These are phyloP conservation scores for Penicillium riverlandense DNA, from an alignment of 495 filamentous ascomycete species.

Conservation along the genomic window DNA sequence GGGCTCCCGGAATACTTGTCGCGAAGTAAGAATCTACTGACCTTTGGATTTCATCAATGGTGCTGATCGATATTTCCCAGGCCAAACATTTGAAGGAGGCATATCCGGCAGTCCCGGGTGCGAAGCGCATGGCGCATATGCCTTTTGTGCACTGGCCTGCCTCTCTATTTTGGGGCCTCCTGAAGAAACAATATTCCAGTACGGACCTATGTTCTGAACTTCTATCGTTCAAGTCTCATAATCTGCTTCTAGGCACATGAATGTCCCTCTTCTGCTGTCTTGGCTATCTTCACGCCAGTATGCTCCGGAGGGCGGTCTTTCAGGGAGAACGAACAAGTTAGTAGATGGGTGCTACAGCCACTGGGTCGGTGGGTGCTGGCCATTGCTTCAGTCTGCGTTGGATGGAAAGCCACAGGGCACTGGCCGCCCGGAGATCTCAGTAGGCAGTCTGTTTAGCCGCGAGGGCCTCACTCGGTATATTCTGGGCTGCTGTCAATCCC, in stretches of 20 bases:
- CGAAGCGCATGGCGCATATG: conserved; percentile 95
- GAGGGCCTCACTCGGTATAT: conserved; percentile 86
- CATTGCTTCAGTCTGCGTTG: conserved; percentile 76
- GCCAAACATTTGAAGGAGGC: conserved; percentile 91
- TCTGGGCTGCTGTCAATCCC: conserved; percentile 74
- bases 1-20: conserved; percentile 72
- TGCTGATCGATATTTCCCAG: conserved; percentile 32
- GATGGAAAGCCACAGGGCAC: conserved; percentile 34
- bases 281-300: conserved; percentile 90
- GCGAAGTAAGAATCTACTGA: conserved; percentile 53
- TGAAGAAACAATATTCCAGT: conserved; percentile 60
- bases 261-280: conserved; percentile 66
- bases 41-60: not conserved
- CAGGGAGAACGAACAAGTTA: conserved; percentile 94
- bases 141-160: conserved; percentile 87
- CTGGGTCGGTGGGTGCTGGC: conserved; percentile 94
- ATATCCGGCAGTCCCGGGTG: conserved; percentile 71
- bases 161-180: conserved; percentile 77
- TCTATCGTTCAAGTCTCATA: conserved; percentile 8
- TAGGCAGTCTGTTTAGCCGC: conserved; percentile 62
- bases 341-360: conserved; percentile 98
- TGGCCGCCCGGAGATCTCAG: conserved; percentile 11
- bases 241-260: conserved; percentile 53
- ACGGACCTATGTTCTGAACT: conserved; percentile 11
- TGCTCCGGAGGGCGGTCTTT: conserved; percentile 84